A percentile compares a stretch with the other conserved stretches of the same genome.
Conservation (phyloP, 495 filamentous ascomycete genomes). For the Hypoxylon fragiforme region DNA sequence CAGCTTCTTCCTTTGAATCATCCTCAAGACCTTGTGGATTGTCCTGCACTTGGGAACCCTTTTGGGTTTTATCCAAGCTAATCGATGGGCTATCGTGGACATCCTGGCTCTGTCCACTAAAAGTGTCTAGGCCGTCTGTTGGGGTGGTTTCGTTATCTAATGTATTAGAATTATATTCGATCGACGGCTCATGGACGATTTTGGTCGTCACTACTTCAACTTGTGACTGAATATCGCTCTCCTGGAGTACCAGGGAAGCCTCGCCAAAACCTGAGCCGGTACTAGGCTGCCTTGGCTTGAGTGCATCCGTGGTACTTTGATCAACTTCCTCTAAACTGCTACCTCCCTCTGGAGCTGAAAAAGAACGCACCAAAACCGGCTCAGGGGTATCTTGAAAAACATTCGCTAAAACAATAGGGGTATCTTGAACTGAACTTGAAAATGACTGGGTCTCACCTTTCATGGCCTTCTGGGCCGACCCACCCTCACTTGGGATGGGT, state of each 20-base stretch:
- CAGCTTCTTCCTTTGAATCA: not conserved
- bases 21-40: not conserved
- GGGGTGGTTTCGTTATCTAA: not conserved
- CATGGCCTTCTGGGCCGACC: conserved; percentile 36
- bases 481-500: conserved; percentile 41
- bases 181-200: not conserved
- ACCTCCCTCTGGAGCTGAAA: conserved; percentile 7
- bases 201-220: not conserved
- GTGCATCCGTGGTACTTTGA: not conserved
- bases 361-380: conserved; percentile 18
- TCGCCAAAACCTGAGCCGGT: not conserved
- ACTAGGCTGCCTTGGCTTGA: not conserved
- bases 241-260: not conserved
- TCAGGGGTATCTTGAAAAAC: conserved; percentile 31
- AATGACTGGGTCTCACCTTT: conserved; percentile 46
- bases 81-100: conserved; percentile 19
- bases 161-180: not conserved
- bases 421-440: conserved; percentile 36
- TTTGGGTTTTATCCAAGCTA: too few species aligned
- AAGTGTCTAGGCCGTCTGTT: not conserved
- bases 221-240: conserved; percentile 3
- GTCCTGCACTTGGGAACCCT: too few species aligned
- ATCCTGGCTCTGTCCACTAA: conserved; percentile 7
- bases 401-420: conserved; percentile 35
- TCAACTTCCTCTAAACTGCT: not conserved